Evolutionary conservation across 1,139 yeast genomes (phyloP).

Genomic region (Geotrichum macrosporum): DNA sequence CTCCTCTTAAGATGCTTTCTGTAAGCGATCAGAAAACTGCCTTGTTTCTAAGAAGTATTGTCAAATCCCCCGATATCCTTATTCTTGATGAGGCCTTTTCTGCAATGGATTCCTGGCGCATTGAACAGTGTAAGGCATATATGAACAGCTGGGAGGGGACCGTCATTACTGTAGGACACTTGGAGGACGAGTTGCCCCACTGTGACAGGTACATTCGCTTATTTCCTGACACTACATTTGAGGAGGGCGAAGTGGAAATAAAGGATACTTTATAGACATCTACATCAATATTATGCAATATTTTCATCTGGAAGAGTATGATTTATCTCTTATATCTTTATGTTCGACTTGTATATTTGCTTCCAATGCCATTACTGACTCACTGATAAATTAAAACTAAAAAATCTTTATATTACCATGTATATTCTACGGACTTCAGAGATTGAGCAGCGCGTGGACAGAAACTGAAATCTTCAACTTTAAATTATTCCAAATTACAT

Average conservation of each 20-base stretch:
- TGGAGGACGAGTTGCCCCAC: constrained; percentile 55
- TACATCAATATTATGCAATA: too few species aligned
- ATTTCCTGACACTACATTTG: constrained; percentile 24
- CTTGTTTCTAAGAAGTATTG: constrained; percentile 67
- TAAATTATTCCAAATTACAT: too few species aligned
- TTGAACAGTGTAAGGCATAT: constrained; percentile 62
- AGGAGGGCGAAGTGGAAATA: constrained; percentile 3
- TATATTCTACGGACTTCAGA: too few species aligned
- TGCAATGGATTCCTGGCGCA: constrained; percentile 71
- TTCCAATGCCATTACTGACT: too few species aligned
- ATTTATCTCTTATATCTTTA: too few species aligned
- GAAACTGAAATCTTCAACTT: too few species aligned
- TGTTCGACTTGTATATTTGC: too few species aligned
- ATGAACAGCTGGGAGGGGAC: constrained; percentile 63
- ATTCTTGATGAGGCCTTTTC: constrained; percentile 92
- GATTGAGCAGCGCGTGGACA: too few species aligned
- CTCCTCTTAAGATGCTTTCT: constrained; percentile 50
- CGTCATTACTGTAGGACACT: constrained; percentile 73
- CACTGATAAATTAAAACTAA: too few species aligned
- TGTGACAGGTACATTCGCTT: constrained; percentile 50
- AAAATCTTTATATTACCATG: too few species aligned
- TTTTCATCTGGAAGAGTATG: too few species aligned
- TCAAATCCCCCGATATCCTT: constrained; percentile 70
- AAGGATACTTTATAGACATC: background rate
- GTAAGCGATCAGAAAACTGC: constrained; percentile 77